Conservation (phyloP, 345 rosid genomes). For the Erysimum cheiranthoides region DNA sequence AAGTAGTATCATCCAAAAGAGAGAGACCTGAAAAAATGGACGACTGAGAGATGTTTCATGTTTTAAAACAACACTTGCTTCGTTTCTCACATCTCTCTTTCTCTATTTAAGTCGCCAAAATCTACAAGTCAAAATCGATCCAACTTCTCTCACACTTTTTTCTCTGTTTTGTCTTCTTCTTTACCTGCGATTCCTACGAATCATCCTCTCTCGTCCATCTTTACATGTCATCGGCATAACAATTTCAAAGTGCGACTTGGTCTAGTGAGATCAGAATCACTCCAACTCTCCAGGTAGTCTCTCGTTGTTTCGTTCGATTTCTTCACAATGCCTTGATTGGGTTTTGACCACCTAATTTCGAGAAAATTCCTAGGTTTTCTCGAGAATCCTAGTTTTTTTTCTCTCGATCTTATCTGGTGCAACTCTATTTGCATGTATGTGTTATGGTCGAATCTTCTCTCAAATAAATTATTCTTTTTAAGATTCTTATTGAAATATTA, state of each 20-base stretch:
- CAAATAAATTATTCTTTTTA: neutral
- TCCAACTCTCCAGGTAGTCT: conserved; percentile 25
- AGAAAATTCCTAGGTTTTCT: conserved; percentile 1
- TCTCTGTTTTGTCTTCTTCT: conserved; percentile 18
- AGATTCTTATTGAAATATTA: neutral
- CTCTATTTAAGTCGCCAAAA: conserved; percentile 17
- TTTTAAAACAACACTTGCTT: neutral
- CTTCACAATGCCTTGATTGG: conserved; percentile 13
- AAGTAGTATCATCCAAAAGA: neutral
- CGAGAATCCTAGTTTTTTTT: neutral
- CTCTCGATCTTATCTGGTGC: conserved; percentile 31
- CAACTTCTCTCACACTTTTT: neutral
- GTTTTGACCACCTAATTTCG: conserved; percentile 1
- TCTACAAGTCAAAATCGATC: conserved; percentile 24
- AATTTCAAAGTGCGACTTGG: neutral
- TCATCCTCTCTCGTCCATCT: conserved; percentile 3
- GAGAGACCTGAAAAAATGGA: neutral
- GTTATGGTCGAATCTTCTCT: conserved; percentile 10
- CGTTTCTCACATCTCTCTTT: neutral
- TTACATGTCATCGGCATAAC: conserved; percentile 12
- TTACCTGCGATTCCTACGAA: conserved; percentile 7
- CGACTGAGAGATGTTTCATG: conserved; percentile 1
- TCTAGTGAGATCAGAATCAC: conserved; percentile 15
- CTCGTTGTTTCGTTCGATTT: neutral
- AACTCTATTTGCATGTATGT: conserved; percentile 37